phyloP scores from a whole-genome alignment of 2,329 filamentous ascomycete species.

The Juglanconis sp. region DNA sequence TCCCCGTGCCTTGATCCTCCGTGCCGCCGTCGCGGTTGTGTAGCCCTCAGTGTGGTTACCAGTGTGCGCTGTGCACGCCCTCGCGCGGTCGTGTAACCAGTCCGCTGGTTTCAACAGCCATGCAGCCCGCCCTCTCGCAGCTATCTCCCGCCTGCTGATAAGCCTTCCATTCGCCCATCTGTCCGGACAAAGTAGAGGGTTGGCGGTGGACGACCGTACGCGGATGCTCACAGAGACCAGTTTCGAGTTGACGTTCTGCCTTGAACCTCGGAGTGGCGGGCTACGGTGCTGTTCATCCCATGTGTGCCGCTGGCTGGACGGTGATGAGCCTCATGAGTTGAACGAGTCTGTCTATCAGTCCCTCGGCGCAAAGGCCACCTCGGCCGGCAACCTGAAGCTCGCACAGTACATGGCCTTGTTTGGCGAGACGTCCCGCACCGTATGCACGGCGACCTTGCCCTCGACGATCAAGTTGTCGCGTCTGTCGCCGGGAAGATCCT shows the following conservation, averaged over 20 bases:
- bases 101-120: neutral
- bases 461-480: slow-evolving; percentile 41
- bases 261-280: neutral
- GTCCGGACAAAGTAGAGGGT: neutral
- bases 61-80: neutral
- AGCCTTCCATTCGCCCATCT: slow-evolving; percentile 2
- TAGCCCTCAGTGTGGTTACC: neutral
- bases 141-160: neutral
- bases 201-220: neutral
- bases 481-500: slow-evolving; percentile 40
- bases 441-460: slow-evolving; percentile 54
- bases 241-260: neutral
- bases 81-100: slow-evolving; percentile 10
- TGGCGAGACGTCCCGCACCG: slow-evolving; percentile 85
- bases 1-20: neutral
- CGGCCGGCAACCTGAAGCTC: slow-evolving; percentile 77
- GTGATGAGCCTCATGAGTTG: neutral
- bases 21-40: neutral
- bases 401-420: slow-evolving; percentile 97
- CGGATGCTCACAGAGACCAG: neutral
- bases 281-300: neutral
- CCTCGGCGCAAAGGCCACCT: slow-evolving; percentile 70
- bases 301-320: slow-evolving; percentile 18
- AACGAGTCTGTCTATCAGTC: neutral
- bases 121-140: slow-evolving; percentile 1